Conservation (phyloP, 148 eudicot species). For the Amaranthus cruentus region DNA sequence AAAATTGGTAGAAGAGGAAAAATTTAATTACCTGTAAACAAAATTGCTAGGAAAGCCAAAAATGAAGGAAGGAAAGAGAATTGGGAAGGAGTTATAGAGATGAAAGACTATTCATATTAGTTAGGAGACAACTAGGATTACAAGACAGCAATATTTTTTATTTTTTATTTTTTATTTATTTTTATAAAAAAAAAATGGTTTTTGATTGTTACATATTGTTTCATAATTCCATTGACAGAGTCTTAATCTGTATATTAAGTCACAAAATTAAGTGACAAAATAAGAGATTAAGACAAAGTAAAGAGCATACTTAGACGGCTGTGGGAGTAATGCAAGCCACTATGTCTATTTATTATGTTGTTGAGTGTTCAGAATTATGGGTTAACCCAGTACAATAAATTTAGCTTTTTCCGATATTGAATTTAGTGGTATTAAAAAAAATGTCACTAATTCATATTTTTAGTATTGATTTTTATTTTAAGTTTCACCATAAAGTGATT, state of each 20-base stretch:
- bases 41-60: conserved; percentile 4
- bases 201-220: background rate
- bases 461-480: background rate
- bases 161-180: background rate
- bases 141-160: conserved; percentile 9
- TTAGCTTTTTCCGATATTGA: too few relatives aligned
- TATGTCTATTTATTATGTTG: conserved; percentile 3
- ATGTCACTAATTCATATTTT: background rate
- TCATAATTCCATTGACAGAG: conserved; percentile 14
- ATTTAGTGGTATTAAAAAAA: too few relatives aligned
- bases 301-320: background rate
- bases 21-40: conserved; percentile 16
- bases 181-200: background rate
- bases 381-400: too few relatives aligned
- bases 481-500: background rate
- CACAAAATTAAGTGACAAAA: background rate
- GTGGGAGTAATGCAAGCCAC: conserved; percentile 29
- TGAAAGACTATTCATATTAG: conserved; percentile 16
- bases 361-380: background rate
- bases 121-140: conserved; percentile 11
- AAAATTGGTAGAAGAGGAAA: background rate
- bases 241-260: conserved; percentile 9
- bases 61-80: conserved; percentile 11
- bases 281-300: background rate
- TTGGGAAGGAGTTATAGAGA: conserved; percentile 20